Evolutionary conservation across 73 alveolate species (phyloP).

Genomic region (Tetrahymena malaccensis): DNA sequence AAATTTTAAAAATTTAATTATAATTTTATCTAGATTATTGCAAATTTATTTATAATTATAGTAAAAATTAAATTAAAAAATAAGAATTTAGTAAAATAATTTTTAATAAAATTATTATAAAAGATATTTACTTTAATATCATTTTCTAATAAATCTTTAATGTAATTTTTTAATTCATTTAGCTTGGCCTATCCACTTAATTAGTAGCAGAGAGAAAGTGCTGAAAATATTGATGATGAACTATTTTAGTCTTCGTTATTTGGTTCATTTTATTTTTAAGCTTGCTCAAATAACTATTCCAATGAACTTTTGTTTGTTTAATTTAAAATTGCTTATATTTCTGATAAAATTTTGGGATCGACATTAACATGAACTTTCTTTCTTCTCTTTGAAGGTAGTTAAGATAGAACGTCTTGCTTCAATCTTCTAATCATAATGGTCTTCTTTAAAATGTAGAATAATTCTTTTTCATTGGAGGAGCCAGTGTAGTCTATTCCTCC

Average conservation of each 20-base stretch:
- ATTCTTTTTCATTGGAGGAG: conserved; percentile 79
- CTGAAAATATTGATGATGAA: background rate
- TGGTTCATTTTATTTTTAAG: background rate
- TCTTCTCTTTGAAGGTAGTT: conserved; percentile 87
- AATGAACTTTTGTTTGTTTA: conserved; percentile 42
- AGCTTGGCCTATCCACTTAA: background rate
- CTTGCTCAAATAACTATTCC: conserved; percentile 46
- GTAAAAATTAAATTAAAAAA: background rate
- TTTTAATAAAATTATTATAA: background rate
- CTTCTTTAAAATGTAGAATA: conserved; percentile 61
- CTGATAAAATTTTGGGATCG: conserved; percentile 41
- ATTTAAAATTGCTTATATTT: background rate
- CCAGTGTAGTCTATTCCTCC: conserved; percentile 82
- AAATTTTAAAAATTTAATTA: too few species aligned
- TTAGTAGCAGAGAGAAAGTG: background rate
- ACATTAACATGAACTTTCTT: conserved; percentile 72
- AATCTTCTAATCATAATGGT: conserved; percentile 89
- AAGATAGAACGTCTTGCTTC: conserved; percentile 80
- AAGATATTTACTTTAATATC: background rate
- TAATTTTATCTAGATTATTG: too few species aligned
- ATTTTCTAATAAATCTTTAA: background rate
- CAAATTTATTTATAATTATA: too few species aligned
- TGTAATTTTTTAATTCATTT: background rate
- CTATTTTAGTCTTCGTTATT: background rate
- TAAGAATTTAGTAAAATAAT: background rate